Conservation (phyloP, 2,329 filamentous ascomycete species). For the Diplodia sapinea region DNA sequence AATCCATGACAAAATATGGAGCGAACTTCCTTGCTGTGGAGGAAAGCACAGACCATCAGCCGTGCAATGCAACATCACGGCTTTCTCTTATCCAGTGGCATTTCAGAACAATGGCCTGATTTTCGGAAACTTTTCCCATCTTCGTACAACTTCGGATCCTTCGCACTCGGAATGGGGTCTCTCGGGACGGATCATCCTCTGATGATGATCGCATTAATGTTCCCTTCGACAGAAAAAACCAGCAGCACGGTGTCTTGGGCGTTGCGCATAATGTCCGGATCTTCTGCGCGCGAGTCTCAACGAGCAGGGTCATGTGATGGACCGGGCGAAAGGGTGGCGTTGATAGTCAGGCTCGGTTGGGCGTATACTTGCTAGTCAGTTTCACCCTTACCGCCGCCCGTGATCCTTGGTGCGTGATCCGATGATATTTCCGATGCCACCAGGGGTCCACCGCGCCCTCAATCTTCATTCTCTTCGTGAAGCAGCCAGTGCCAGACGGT, state of each 20-base stretch:
- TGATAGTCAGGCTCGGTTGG: neutral
- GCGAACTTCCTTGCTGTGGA: conserved; percentile 7
- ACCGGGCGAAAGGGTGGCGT: neutral
- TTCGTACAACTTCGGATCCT: neutral
- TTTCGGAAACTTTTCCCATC: neutral
- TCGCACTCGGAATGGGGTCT: neutral
- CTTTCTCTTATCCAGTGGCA: neutral
- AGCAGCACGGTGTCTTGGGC: no score
- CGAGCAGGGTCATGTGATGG: neutral
- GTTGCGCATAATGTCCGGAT: neutral
- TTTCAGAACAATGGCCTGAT: conserved; percentile 14
- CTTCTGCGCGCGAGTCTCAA: neutral
- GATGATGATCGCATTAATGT: neutral
- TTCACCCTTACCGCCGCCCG: neutral
- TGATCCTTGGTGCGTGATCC: neutral
- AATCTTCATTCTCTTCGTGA: neutral
- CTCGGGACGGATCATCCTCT: neutral
- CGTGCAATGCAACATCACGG: neutral
- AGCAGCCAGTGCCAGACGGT: neutral
- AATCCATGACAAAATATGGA: conserved; percentile 1
- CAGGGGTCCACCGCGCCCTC: neutral
- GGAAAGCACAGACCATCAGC: neutral
- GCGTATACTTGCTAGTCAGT: neutral
- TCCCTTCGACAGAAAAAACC: no score
- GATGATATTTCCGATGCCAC: neutral